phyloP scores from a whole-genome alignment of 306 rosid genomes.

The Quillaja saponaria region DNA sequence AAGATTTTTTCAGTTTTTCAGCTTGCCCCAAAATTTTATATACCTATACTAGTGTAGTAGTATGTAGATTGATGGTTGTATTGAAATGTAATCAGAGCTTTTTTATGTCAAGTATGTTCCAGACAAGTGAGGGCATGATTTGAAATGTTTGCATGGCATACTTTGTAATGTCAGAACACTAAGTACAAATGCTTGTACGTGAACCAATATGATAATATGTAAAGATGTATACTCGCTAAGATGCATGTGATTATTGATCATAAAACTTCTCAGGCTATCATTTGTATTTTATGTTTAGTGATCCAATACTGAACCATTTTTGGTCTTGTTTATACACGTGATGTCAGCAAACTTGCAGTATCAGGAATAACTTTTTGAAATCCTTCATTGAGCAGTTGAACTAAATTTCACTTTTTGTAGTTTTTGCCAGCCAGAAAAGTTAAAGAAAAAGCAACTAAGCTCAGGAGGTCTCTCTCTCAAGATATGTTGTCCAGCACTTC shows the following conservation, averaged over 20 bases:
- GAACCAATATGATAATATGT: neutral
- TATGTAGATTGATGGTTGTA: no score
- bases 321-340: constrained; percentile 21
- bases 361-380: constrained; percentile 12
- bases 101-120: no score
- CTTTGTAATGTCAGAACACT: constrained; percentile 14
- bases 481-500: constrained; percentile 51
- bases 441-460: constrained; percentile 65
- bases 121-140: constrained; percentile 11
- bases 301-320: neutral
- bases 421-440: constrained; percentile 83
- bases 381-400: neutral
- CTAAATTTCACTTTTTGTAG: constrained; percentile 46
- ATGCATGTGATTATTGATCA: neutral
- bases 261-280: constrained; percentile 1
- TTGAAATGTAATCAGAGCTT: no score
- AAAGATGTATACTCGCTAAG: neutral
- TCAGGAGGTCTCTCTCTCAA: constrained; percentile 61
- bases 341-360: constrained; percentile 12
- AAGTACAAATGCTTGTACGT: no score
- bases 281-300: constrained; percentile 12
- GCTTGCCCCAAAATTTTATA: no score
- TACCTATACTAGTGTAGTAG: no score
- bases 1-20: no score
- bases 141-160: constrained; percentile 11